These are phyloP conservation scores for Suillus brevipes DNA, from an alignment of 768 basidiomycete species.

Conservation along the genomic window DNA sequence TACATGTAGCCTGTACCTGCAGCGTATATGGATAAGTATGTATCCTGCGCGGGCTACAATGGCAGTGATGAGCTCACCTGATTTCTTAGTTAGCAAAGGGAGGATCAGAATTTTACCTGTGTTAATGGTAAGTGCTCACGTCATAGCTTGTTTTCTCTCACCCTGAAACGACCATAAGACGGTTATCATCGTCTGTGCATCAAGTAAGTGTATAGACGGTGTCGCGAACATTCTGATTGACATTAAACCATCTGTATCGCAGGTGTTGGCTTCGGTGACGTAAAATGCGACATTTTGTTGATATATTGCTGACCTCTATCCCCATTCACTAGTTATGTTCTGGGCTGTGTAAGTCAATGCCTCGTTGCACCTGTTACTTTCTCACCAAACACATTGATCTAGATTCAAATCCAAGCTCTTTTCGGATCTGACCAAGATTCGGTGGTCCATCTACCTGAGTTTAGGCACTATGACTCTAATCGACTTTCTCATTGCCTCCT, in stretches of 20 bases:
- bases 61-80: not conserved
- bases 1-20: not conserved
- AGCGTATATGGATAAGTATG: conserved; percentile 2
- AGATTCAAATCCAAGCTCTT: not conserved
- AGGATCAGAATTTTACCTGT: not conserved
- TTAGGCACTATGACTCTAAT: conserved; percentile 41
- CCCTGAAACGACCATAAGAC: not conserved
- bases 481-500: conserved; percentile 2
- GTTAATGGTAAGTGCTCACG: not conserved
- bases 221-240: not conserved
- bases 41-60: not conserved
- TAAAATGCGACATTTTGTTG: not conserved
- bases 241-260: not conserved
- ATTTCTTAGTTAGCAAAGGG: not conserved
- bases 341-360: not conserved
- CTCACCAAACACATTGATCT: not conserved
- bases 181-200: not conserved
- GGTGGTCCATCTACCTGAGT: not conserved
- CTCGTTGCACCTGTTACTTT: not conserved
- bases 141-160: not conserved
- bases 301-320: not conserved
- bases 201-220: not conserved
- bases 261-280: not conserved
- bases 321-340: not conserved
- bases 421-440: not conserved